A percentile compares a stretch with the other conserved stretches of the same genome.
These are phyloP conservation scores for Melanogaster broomeanus DNA, from an alignment of 768 basidiomycete species.

Conservation along the genomic window DNA sequence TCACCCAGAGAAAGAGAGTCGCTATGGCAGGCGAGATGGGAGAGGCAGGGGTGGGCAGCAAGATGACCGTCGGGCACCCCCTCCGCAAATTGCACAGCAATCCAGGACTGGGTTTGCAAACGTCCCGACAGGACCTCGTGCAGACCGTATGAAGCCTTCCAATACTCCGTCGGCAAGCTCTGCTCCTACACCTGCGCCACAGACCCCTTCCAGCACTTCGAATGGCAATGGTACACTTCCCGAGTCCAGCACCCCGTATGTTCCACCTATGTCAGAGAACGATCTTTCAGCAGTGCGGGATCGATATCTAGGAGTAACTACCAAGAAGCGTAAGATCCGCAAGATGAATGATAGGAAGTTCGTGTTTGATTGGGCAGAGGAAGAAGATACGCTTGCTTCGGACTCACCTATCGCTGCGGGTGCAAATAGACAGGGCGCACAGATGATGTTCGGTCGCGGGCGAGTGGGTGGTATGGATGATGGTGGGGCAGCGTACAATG, in stretches of 20 bases:
- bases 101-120: conserved; percentile 57
- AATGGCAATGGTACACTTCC: conserved; percentile 29
- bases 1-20: conserved; percentile 51
- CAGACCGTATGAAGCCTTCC: conserved; percentile 56
- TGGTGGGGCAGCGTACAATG: conserved; percentile 44
- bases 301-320: conserved; percentile 92
- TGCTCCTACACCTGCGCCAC: conserved; percentile 56
- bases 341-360: conserved; percentile 97
- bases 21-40: conserved; percentile 42
- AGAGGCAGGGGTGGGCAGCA: conserved; percentile 37
- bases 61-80: conserved; percentile 38
- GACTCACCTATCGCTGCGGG: conserved; percentile 76
- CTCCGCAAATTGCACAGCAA: conserved; percentile 30
- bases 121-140: conserved; percentile 84
- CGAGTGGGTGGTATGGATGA: conserved; percentile 88
- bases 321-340: conserved; percentile 91
- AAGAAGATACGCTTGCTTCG: conserved; percentile 88
- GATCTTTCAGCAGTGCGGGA: conserved; percentile 86
- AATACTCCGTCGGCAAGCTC: conserved; percentile 34
- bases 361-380: conserved; percentile 98
- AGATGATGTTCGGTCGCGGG: conserved; percentile 87
- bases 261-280: conserved; percentile 73
- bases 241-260: conserved; percentile 42
- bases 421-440: conserved; percentile 74
- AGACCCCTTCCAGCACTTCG: conserved; percentile 25